Evolutionary conservation across 2,329 filamentous ascomycete genomes (phyloP).

Genomic region (Bipolaris cookei): DNA sequence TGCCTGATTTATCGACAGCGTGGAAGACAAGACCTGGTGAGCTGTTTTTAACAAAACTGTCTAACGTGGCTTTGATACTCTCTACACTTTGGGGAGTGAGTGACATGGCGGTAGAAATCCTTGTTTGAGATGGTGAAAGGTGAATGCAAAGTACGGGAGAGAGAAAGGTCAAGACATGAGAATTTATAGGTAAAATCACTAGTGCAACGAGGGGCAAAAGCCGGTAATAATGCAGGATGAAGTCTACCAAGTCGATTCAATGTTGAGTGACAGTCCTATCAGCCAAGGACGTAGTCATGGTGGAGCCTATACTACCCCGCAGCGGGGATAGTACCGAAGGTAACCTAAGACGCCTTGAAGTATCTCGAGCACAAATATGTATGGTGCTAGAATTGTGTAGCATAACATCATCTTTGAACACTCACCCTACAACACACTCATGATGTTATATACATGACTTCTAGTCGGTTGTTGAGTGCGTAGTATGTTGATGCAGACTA

Average conservation of each 20-base stretch:
- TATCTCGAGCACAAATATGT: not conserved
- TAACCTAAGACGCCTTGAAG: not conserved
- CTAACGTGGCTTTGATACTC: constrained; percentile 48
- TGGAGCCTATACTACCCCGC: constrained; percentile 9
- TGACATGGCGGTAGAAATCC: constrained; percentile 31
- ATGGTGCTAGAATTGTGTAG: not conserved
- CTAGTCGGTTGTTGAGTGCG: not conserved
- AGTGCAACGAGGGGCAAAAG: not conserved
- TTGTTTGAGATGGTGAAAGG: not conserved
- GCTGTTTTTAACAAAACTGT: constrained; percentile 41
- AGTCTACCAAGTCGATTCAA: not conserved
- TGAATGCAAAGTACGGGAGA: not conserved
- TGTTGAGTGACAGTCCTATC: not conserved
- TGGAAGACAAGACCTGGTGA: constrained; percentile 54
- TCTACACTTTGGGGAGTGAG: constrained; percentile 37
- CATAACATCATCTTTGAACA: not conserved
- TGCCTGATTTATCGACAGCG: constrained; percentile 54
- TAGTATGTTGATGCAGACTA: not conserved
- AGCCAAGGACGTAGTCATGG: not conserved
- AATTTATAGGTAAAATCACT: not conserved
- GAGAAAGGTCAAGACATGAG: not conserved
- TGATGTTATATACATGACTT: not conserved
- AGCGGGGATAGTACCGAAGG: not conserved
- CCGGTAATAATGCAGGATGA: not conserved
- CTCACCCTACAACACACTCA: not conserved